Base-by-base conservation (phyloP, 2,329 filamentous ascomycete species). In the Colletotrichum magnum region DNA sequence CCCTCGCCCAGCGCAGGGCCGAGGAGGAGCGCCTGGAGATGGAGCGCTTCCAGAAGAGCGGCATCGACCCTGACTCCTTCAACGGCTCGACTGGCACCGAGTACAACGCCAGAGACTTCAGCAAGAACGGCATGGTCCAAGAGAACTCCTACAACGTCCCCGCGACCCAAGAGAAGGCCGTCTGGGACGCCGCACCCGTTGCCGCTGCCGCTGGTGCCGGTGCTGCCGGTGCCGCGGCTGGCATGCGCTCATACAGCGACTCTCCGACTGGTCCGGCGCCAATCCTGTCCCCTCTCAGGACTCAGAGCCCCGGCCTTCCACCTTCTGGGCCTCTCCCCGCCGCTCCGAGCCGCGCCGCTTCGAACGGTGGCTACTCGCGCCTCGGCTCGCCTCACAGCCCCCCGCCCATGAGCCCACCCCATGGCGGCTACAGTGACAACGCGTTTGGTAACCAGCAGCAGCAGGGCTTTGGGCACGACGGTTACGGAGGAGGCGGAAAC, bases 1-100 rank as follows among this genome's bases (percentile, higher is more conserved):
- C 80, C 45, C 65, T 81, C 9, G 85, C 84, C 16, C 81, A 81
- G 41, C 79, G 83, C 64, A 79, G 80, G 60, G 79, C 81, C 36
- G 80, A 85, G 57, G 76, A 82, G 9, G 87, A 89, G 72, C 84
- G 84, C 47, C 70, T 83, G 3, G 88, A 89, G 75, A 77, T 88
- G 47, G 85, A 87, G 71, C 78, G 81, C 13, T 85, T 86, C 79
- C 79, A 82, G 64, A 83, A 80, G 70, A 79, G 78, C 61, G 86
- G 86, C 51, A 75, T 85, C 71, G 76, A 87, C 75, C 84, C 85
- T 1, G 86, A 88, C 74, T 77, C 79, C 21, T 82, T 87, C 68
- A 71, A 74, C 53, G 78, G 75, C 57, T 75, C 78, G 36, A 71
- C 72, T 0, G 80, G 77, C 21, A 70, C 78, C 57, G 81, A 83